Conservation (phyloP, 257 asterid species). For the Solanum lignicaule region DNA sequence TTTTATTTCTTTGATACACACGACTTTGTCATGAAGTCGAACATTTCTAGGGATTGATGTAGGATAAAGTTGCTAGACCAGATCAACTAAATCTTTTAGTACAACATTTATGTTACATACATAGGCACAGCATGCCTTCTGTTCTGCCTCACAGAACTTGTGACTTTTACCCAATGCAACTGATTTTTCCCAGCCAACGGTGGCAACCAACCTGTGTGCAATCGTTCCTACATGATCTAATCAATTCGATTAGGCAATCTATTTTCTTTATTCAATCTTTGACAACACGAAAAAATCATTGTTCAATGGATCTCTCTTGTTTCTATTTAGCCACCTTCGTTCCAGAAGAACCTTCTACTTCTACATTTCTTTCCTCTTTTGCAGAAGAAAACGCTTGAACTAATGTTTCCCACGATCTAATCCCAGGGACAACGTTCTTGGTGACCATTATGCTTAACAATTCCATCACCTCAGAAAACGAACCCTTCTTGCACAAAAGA, state of each 20-base stretch:
- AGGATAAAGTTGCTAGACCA: background rate
- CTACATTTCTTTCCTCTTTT: background rate
- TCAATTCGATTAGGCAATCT: background rate
- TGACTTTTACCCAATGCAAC: background rate
- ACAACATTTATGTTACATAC: background rate
- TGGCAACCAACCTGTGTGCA: background rate
- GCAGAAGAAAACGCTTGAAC: background rate
- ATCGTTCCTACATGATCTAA: background rate
- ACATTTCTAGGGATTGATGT: background rate
- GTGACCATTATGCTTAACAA: constrained; percentile 14
- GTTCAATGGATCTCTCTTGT: background rate
- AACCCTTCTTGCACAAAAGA: constrained; percentile 20
- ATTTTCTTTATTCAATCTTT: background rate
- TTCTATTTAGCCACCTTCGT: background rate
- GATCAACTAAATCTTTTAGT: background rate
- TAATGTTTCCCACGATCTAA: constrained; percentile 18
- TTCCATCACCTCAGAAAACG: constrained; percentile 13
- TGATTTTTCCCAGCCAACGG: background rate
- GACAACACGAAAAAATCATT: background rate
- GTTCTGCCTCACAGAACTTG: background rate
- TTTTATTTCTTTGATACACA: background rate
- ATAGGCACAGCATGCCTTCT: background rate
- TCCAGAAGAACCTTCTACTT: background rate
- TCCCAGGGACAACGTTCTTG: constrained; percentile 17
- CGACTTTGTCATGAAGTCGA: background rate